Percentiles rank a stretch among this genome's conserved stretches.
These are phyloP conservation scores for Cicer judaicum DNA, from an alignment of 306 rosid genomes.

Conservation along the genomic window DNA sequence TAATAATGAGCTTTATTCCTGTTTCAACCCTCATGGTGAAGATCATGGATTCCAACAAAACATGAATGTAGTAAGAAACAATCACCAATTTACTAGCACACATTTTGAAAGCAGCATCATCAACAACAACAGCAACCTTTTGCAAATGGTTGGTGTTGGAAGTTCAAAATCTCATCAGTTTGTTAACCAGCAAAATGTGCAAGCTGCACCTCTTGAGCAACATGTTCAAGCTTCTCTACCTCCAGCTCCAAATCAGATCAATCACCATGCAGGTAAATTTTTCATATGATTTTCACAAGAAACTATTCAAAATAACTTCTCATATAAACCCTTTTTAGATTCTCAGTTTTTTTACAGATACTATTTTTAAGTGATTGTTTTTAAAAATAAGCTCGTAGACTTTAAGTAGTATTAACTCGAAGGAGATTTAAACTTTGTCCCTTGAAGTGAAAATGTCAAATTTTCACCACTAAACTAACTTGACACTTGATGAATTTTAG, in stretches of 20 bases:
- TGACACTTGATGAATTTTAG: too few relatives aligned
- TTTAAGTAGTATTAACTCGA: too few relatives aligned
- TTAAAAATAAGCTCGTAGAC: too few relatives aligned
- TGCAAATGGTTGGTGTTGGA: constrained; percentile 19
- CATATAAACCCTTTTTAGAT: too few relatives aligned
- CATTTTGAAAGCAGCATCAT: not conserved
- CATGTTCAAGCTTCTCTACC: not conserved
- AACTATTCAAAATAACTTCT: too few relatives aligned
- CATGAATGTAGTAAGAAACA: not conserved
- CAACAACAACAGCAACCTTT: not conserved
- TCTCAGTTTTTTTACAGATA: too few relatives aligned
- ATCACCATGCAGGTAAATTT: not conserved
- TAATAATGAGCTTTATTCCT: not conserved
- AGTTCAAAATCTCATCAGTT: not conserved
- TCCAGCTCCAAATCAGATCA: not conserved
- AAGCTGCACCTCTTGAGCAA: not conserved
- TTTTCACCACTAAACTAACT: too few relatives aligned
- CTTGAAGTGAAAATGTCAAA: too few relatives aligned
- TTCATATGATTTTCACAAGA: too few relatives aligned
- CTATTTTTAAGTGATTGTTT: too few relatives aligned
- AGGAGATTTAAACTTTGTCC: too few relatives aligned
- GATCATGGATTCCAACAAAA: constrained; percentile 11
- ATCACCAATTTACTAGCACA: not conserved
- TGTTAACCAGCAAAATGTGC: not conserved
- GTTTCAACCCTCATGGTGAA: not conserved